Conservation (phyloP, 1,284 basidiomycete species). For the Tranzscheliella williamsii region DNA sequence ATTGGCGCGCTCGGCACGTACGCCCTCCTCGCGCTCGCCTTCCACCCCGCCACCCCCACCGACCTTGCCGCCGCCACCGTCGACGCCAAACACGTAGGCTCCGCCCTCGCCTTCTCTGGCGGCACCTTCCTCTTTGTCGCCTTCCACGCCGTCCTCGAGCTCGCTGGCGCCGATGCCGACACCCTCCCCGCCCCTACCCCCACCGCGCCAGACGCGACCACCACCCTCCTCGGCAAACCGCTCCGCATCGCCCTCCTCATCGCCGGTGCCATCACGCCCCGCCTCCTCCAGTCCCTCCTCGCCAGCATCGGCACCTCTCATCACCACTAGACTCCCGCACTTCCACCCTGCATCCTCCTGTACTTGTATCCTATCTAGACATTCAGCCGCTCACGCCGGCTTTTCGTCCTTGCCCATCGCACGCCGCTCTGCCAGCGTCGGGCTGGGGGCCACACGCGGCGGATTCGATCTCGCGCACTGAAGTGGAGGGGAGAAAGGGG, state of each 20-base stretch:
- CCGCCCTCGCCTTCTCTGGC: constrained; percentile 78
- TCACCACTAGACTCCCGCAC: no score
- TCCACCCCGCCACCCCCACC: constrained; percentile 2
- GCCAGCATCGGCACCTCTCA: constrained; percentile 6
- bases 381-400: no score
- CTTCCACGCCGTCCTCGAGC: constrained; percentile 64
- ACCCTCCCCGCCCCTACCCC: background rate
- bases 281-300: constrained; percentile 14
- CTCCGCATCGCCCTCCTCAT: constrained; percentile 16
- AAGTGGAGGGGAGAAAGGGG: background rate
- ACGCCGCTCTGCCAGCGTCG: no score
- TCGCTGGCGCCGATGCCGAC: constrained; percentile 37
- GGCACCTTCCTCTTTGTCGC: constrained; percentile 94
- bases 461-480: no score
- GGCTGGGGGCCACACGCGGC: no score
- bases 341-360: no score
- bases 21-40: constrained; percentile 7
- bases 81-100: constrained; percentile 65
- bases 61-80: constrained; percentile 5
- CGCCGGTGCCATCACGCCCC: constrained; percentile 21
- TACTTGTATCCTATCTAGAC: no score
- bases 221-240: constrained; percentile 26
- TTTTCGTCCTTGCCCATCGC: no score
- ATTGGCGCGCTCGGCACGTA: constrained; percentile 46
- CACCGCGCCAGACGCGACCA: constrained; percentile 3